Base-by-base conservation (phyloP, 768 basidiomycete genomes). In the Mycena sanguinolenta region DNA sequence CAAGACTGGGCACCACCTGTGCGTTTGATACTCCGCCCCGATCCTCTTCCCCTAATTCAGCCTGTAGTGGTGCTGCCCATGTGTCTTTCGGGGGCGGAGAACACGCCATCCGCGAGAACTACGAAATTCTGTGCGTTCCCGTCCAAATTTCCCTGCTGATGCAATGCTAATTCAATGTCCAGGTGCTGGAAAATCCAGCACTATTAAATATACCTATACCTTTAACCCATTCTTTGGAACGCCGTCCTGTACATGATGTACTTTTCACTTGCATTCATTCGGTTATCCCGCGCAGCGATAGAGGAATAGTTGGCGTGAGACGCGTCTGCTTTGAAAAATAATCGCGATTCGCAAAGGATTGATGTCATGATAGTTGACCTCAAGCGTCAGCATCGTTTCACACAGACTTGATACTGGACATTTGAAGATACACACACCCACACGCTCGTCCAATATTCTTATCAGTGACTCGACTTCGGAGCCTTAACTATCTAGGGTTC, bases 81-180 rank as follows among this genome's bases (percentile, higher is more conserved):
- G 78, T 87, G 49, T 76, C 86, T 2, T 87, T 87, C 67, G 85
- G 82, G 38, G 88, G 88, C 0, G 75, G 58, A 17, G 88, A 89
- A 73, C 75, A 83, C 65, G 39, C 74, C n/a, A 68, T 86, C 50
- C 74, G 73, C 10, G 81, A 86, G 23, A 74, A 83, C 52, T 86
- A 89, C 70, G 82, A 86, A 23, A 85, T 89, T 50, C 73, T 89
- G 88, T 88, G 65, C 63, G 87, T 82, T 34, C 44, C 53, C 55
- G 19, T 52, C 50, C 38, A 21, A 21, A 10, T 57, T 39, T 61
- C n/a, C n/a, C n/a, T 6, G 4, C 10, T n/a, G 34, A 17, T 55
- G 42, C 32, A 25, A n/a, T n/a, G 1, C 30, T 65, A 21, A 67
- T 13, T 2, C 10, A 17, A 10, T 38, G 16, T 36, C 8, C 32